Percentiles rank a stretch among this genome's conserved stretches.
Evolutionary conservation across 75 land plant genomes (phyloP).

Genomic region (Cupressus sempervirens): DNA sequence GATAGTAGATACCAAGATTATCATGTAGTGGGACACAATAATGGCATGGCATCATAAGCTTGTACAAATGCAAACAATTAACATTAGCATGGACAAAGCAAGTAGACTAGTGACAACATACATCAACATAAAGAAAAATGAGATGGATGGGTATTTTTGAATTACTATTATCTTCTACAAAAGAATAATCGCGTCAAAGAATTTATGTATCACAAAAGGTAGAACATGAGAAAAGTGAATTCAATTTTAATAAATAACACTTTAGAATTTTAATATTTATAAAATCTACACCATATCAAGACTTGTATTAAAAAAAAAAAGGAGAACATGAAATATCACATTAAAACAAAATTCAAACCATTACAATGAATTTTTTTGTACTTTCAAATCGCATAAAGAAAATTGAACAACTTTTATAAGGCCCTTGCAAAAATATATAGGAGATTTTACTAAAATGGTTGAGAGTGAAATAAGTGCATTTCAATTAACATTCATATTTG

Average conservation of each 20-base stretch:
- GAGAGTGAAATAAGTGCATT: no score
- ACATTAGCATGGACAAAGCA: neutral
- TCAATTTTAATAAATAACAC: neutral
- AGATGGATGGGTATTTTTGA: neutral
- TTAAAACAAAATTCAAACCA: no score
- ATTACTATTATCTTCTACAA: neutral
- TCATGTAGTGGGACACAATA: slow-evolving; percentile 95
- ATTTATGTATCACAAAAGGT: neutral
- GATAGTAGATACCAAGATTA: slow-evolving; percentile 70
- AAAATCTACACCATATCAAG: neutral
- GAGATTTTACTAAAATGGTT: no score
- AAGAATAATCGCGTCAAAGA: neutral
- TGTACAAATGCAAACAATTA: slow-evolving; percentile 19
- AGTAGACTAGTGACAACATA: neutral
- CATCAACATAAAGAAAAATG: neutral
- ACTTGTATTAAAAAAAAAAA: no score
- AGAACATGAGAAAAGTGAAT: neutral
- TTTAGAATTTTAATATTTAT: slow-evolving; percentile 2
- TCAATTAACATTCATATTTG: no score
- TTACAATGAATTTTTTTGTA: no score
- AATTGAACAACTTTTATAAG: no score
- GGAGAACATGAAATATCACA: no score
- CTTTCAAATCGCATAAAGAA: no score
- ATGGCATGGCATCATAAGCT: slow-evolving; percentile 97
- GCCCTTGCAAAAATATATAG: no score